Evolutionary conservation across 345 rosid genomes (phyloP).

Genomic region (Rhodomyrtus tomentosa): DNA sequence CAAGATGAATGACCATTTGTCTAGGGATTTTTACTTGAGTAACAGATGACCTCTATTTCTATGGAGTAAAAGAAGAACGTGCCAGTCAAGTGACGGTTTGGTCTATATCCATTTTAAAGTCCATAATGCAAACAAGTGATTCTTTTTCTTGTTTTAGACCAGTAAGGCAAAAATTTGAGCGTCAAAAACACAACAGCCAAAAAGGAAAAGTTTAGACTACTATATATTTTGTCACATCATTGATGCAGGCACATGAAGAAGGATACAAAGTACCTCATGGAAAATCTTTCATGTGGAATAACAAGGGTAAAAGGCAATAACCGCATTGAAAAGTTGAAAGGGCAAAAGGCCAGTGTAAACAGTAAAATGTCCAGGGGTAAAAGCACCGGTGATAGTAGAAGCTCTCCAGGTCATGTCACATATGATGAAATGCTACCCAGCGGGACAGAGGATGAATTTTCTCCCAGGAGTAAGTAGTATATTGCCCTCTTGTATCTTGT

Average conservation of each 20-base stretch:
- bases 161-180: background rate
- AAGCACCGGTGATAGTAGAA: background rate
- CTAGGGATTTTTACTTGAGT: background rate
- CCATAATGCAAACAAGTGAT: background rate
- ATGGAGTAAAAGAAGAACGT: background rate
- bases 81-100: background rate
- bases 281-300: slow-evolving; percentile 41
- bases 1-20: background rate
- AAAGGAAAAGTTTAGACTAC: background rate
- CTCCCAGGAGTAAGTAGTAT: slow-evolving; percentile 14
- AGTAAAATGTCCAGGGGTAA: background rate
- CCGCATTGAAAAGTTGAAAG: slow-evolving; percentile 24
- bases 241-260: slow-evolving; percentile 45
- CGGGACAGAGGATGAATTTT: background rate
- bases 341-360: slow-evolving; percentile 6
- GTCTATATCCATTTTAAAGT: background rate
- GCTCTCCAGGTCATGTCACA: slow-evolving; percentile 4
- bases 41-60: background rate
- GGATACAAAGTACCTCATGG: slow-evolving; percentile 29
- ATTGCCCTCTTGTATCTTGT: background rate
- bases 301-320: slow-evolving; percentile 32
- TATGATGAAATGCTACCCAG: slow-evolving; percentile 58
- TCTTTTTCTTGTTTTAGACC: background rate
- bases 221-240: background rate
- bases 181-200: background rate